Base-by-base conservation (phyloP, 2,329 filamentous ascomycete species). In the Fonsecaea pedrosoi region DNA sequence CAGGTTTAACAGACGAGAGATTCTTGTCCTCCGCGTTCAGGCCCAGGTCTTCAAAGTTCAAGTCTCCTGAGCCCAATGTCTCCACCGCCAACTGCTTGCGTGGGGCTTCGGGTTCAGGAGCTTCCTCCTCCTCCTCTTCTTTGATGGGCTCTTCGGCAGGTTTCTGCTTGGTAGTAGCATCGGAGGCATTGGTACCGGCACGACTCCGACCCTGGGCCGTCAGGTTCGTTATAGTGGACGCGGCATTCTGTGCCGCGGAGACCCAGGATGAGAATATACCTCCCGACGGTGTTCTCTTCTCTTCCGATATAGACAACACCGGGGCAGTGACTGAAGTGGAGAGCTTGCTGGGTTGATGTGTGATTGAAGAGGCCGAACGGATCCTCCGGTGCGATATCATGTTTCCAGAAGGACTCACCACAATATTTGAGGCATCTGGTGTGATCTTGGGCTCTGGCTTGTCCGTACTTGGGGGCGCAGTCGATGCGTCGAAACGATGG, bases 171-270 rank as follows among this genome's bases (percentile, higher is more conserved):
- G 42, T 13, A 73, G 72, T 65, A 30, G 74, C 77, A 25, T 77
- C 74, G 18, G 75, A 67, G 8, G 69, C 72, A 53, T 77, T 76
- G 5, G 78, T 76, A 37, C 73, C 72, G 42, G 72, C 76, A 64
- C 81, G 77, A 55, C 74, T 74, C 65, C 77, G 85, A 7, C 82
- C 80, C 60, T 87, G 83, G 35, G 83, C 83, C 55, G 83, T 83
- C 42, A 85, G 80, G 76, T 88, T 94, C 57, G 87, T 87, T 55
- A 97, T 89, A 56, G 89, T 92, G 70, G 86, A 92, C 13, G 94
- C 93, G 53, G 94, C 94, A 84, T 90, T 97, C 78, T 98, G 94
- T 18, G 95, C 95, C 54, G 90, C 94, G 48, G 92, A 94, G 70
- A 99, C 88, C 75, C 99, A 91, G 32, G 92, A 94, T 4, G 92